These are phyloP conservation scores for Panaeolus cyanescens DNA, from an alignment of 768 basidiomycete genomes.

Conservation along the genomic window DNA sequence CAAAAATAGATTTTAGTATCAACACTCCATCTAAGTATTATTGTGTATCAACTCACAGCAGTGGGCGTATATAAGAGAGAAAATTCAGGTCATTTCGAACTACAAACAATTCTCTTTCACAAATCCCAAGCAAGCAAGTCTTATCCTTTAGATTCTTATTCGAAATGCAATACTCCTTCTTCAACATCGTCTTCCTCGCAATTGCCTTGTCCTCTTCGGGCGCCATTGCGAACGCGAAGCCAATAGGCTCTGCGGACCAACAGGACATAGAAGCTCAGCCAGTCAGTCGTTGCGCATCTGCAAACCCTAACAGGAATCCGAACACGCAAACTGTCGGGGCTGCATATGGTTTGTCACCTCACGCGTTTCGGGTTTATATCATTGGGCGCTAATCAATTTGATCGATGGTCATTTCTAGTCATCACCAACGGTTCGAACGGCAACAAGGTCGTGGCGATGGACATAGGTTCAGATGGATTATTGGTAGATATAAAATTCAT, in stretches of 20 bases:
- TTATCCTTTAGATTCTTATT: too few species aligned
- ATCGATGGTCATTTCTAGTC: constrained; percentile 33
- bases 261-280: neutral
- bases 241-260: neutral
- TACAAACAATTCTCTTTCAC: too few species aligned
- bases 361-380: neutral
- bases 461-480: constrained; percentile 43
- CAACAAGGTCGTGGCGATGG: constrained; percentile 44
- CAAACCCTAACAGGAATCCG: neutral
- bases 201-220: neutral
- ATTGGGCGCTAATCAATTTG: neutral
- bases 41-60: too few species aligned
- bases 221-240: neutral
- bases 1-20: too few species aligned
- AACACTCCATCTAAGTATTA: too few species aligned
- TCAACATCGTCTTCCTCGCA: neutral
- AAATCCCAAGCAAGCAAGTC: too few species aligned
- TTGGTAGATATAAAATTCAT: constrained; percentile 31
- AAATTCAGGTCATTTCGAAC: too few species aligned
- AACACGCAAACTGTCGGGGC: constrained; percentile 24
- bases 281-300: neutral
- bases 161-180: neutral
- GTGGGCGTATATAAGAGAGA: too few species aligned
- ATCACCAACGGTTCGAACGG: constrained; percentile 50
- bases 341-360: constrained; percentile 24